Conservation (phyloP, 192 early-diverging fungal species). For the Coemansia asiatica region DNA sequence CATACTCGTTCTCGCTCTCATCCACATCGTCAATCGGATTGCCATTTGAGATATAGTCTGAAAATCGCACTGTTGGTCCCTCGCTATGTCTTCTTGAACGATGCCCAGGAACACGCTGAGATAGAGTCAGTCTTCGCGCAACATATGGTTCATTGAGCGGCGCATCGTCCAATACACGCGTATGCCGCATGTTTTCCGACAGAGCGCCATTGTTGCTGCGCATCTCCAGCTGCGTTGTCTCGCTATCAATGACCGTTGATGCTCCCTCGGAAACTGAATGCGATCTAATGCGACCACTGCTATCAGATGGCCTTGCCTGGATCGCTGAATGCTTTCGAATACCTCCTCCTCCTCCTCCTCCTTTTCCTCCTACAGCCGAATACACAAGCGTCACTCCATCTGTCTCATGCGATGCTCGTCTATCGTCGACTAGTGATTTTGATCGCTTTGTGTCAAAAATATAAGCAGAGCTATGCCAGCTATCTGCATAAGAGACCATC, state of each 20-base stretch:
- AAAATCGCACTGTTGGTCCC: constrained; percentile 14
- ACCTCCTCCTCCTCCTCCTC: too few relatives aligned
- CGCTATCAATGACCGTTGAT: constrained; percentile 28
- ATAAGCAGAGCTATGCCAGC: constrained; percentile 20
- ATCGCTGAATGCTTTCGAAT: background rate
- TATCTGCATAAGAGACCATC: constrained; percentile 21
- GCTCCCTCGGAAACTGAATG: constrained; percentile 20
- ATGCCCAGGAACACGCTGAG: constrained; percentile 21
- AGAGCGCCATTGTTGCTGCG: constrained; percentile 7
- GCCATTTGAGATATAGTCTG: constrained; percentile 15
- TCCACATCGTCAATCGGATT: constrained; percentile 1
- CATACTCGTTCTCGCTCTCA: background rate
- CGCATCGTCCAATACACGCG: constrained; percentile 25
- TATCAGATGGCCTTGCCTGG: background rate
- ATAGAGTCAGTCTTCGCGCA: constrained; percentile 37
- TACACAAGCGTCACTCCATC: constrained; percentile 12
- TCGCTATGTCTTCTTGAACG: constrained; percentile 18
- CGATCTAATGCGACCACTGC: constrained; percentile 9
- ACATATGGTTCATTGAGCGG: constrained; percentile 8
- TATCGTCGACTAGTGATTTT: background rate
- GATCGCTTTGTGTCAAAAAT: constrained; percentile 13
- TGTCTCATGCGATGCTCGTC: constrained; percentile 22
- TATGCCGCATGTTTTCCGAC: constrained; percentile 23
- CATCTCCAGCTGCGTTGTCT: background rate
- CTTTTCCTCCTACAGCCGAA: background rate